phyloP scores from a whole-genome alignment of 768 basidiomycete genomes.

The Sutorius australiensis region DNA sequence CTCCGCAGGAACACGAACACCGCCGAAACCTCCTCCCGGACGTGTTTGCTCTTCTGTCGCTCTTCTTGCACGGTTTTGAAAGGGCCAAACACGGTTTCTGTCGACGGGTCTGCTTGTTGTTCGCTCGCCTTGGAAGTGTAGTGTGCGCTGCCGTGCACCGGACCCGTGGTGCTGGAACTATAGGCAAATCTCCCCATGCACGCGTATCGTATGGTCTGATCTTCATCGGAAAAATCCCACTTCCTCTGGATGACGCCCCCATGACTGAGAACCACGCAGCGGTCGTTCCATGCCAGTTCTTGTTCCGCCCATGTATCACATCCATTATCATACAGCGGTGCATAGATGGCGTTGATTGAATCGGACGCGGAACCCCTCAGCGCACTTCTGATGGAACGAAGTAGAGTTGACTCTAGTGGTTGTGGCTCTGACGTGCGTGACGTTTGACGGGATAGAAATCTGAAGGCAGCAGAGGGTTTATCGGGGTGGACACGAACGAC shows the following conservation, averaged over 20 bases:
- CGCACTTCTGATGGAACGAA: slow-evolving; percentile 56
- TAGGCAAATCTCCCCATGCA: slow-evolving; percentile 75
- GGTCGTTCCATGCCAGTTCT: slow-evolving; percentile 68
- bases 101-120: slow-evolving; percentile 14
- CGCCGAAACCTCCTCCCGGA: slow-evolving; percentile 44
- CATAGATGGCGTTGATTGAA: slow-evolving; percentile 39
- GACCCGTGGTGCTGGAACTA: slow-evolving; percentile 26
- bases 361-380: slow-evolving; percentile 53
- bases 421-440: slow-evolving; percentile 8
- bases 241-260: slow-evolving; percentile 68
- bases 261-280: slow-evolving; percentile 56
- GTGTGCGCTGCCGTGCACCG: slow-evolving; percentile 26
- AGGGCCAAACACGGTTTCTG: slow-evolving; percentile 38
- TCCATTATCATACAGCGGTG: slow-evolving; percentile 37
- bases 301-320: slow-evolving; percentile 48
- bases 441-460: slow-evolving; percentile 36
- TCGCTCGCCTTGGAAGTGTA: slow-evolving; percentile 24
- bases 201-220: slow-evolving; percentile 72
- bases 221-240: slow-evolving; percentile 73
- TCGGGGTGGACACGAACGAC: slow-evolving; percentile 41
- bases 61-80: slow-evolving; percentile 40
- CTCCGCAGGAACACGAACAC: slow-evolving; percentile 78
- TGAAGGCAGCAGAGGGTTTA: slow-evolving; percentile 41
- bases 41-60: slow-evolving; percentile 36
- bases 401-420: slow-evolving; percentile 36